A percentile compares a stretch with the other conserved stretches of the same genome.
Conservation (phyloP, 306 rosid species). For the Corylus americana region DNA sequence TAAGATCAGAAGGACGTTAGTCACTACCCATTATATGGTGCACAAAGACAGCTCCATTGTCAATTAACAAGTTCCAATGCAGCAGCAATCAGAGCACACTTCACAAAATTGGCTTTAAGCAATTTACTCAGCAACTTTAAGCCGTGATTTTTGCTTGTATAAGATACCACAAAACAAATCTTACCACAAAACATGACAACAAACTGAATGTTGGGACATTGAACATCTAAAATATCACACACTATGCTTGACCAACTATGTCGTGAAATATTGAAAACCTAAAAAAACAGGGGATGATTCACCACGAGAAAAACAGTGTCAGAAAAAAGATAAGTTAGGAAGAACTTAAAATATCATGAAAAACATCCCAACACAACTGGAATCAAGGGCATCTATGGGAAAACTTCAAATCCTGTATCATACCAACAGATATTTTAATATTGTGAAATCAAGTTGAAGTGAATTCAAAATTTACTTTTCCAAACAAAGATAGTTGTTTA, state of each 20-base stretch:
- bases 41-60: neutral
- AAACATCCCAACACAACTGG: neutral
- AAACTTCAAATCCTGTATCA: neutral
- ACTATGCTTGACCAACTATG: neutral
- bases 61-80: neutral
- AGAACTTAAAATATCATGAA: neutral
- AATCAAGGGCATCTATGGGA: neutral
- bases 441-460: neutral
- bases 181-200: neutral
- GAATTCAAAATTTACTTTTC: neutral
- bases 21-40: neutral
- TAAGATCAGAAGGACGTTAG: neutral
- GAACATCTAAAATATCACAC: neutral
- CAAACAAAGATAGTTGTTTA: neutral
- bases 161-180: neutral
- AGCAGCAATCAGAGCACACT: neutral
- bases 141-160: neutral
- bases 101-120: neutral
- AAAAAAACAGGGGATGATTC: neutral
- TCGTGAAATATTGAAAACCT: neutral
- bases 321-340: neutral
- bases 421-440: neutral
- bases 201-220: neutral
- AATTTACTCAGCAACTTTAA: neutral
- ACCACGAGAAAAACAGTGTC: neutral